A percentile compares a stretch with the other conserved stretches of the same genome.
These are phyloP conservation scores for Fomitopsis betulina DNA, from an alignment of 1,284 basidiomycete species.

Conservation along the genomic window DNA sequence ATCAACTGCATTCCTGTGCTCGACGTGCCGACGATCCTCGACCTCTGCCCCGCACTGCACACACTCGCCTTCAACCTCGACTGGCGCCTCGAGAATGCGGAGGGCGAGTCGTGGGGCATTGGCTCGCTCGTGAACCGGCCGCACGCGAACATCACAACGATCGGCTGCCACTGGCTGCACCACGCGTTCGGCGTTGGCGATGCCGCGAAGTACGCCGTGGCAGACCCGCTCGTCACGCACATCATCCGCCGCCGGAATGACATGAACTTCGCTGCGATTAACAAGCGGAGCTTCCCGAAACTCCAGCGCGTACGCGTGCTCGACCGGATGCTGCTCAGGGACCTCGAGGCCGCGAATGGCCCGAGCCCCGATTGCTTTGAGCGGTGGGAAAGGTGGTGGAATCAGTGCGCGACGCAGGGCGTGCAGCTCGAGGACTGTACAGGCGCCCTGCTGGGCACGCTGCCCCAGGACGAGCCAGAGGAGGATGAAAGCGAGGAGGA, in stretches of 20 bases:
- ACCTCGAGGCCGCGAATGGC: conserved; percentile 50
- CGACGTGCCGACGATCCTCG: conserved; percentile 52
- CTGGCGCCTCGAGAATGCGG: conserved; percentile 43
- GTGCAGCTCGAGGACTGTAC: conserved; percentile 67
- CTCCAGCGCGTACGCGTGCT: conserved; percentile 54
- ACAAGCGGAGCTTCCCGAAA: conserved; percentile 51
- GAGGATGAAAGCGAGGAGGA: conserved; percentile 32
- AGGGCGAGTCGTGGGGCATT: conserved; percentile 24
- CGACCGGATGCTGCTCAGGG: conserved; percentile 47
- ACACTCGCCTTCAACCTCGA: conserved; percentile 70
- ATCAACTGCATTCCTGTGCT: conserved; percentile 51
- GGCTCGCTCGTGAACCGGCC: conserved; percentile 42
- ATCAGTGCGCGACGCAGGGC: conserved; percentile 38
- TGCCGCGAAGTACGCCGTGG: conserved; percentile 33
- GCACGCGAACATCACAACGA: conserved; percentile 50
- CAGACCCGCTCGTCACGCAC: conserved; percentile 39
- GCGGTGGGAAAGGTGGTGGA: conserved; percentile 71
- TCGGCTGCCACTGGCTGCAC: conserved; percentile 65
- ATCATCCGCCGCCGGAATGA: conserved; percentile 58
- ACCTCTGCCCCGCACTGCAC: conserved; percentile 53
- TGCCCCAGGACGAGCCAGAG: conserved; percentile 41
- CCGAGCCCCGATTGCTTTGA: conserved; percentile 42
- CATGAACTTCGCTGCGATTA: conserved; percentile 55
- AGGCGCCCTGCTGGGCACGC: conserved; percentile 48
- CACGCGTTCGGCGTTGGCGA: conserved; percentile 66